phyloP scores from a whole-genome alignment of 1,284 basidiomycete genomes.

The Heterobasidion occidentale region DNA sequence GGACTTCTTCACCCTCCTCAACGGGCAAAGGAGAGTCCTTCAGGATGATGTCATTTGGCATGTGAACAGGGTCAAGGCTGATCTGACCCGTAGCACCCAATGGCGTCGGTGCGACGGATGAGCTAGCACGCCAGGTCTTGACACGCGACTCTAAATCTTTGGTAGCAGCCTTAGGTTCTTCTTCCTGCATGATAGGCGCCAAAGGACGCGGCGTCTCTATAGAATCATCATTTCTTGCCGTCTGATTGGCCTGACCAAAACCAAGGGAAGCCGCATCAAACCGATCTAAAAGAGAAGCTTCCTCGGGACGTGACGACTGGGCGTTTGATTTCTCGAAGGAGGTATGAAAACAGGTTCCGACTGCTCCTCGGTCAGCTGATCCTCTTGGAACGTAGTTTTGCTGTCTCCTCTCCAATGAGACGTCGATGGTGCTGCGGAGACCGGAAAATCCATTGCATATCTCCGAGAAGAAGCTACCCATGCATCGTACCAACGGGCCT shows the following conservation, averaged over 20 bases:
- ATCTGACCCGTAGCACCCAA: constrained; percentile 43
- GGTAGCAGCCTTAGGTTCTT: constrained; percentile 43
- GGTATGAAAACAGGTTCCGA: constrained; percentile 20
- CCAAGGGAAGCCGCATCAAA: constrained; percentile 37
- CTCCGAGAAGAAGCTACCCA: constrained; percentile 51
- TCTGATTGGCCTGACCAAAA: constrained; percentile 17
- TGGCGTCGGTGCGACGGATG: constrained; percentile 40
- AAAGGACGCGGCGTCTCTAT: constrained; percentile 24
- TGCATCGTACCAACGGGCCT: constrained; percentile 65
- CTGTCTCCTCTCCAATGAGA: constrained; percentile 49
- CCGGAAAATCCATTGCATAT: constrained; percentile 34
- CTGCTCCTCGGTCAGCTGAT: constrained; percentile 31
- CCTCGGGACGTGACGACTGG: constrained; percentile 43
- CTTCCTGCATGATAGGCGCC: constrained; percentile 56
- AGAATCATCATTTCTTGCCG: constrained; percentile 14
- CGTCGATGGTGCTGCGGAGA: constrained; percentile 32
- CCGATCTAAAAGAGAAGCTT: constrained; percentile 64
- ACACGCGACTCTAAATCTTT: constrained; percentile 47
- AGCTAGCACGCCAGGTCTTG: constrained; percentile 55
- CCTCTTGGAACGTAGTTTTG: constrained; percentile 39
- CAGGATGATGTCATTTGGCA: constrained; percentile 39
- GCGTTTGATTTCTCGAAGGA: constrained; percentile 12
- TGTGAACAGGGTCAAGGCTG: constrained; percentile 43
- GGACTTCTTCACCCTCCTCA: constrained; percentile 21
- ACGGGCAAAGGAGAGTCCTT: constrained; percentile 20